A percentile compares a stretch with the other conserved stretches of the same genome.
phyloP scores from a whole-genome alignment of 148 eudicot species.

The Rhododendron ovatum region DNA sequence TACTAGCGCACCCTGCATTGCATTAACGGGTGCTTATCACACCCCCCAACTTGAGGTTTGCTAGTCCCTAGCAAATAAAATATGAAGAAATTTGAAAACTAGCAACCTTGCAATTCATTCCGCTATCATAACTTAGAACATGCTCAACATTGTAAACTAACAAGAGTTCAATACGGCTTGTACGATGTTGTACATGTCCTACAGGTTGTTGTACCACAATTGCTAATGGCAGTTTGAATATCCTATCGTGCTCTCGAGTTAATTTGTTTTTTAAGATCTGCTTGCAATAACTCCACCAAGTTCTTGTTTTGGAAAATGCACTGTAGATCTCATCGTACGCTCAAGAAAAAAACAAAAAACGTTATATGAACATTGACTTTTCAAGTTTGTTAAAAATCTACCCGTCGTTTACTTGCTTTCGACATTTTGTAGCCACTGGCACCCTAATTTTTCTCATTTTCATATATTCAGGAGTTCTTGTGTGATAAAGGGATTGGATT shows the following conservation, averaged over 20 bases:
- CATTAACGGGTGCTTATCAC: too few species aligned
- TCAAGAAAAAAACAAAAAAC: neutral
- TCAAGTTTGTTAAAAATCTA: neutral
- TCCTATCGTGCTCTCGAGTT: neutral
- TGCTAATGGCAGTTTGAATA: neutral
- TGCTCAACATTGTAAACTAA: too few species aligned
- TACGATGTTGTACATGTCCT: neutral
- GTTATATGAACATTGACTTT: neutral
- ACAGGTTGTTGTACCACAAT: neutral
- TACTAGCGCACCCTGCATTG: too few species aligned
- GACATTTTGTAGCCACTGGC: constrained; percentile 8
- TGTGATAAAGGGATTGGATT: constrained; percentile 66
- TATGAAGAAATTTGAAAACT: too few species aligned
- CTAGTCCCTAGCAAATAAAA: too few species aligned
- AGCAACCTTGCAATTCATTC: too few species aligned
- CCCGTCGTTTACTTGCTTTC: neutral
- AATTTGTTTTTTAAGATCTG: neutral
- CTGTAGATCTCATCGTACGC: neutral
- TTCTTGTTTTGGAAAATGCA: neutral
- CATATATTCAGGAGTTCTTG: constrained; percentile 55
- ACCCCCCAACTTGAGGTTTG: too few species aligned
- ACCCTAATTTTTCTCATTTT: neutral
- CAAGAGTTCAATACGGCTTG: too few species aligned
- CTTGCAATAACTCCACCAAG: neutral
- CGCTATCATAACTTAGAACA: too few species aligned